These are phyloP conservation scores for Allantophomopsis cytisporea DNA, from an alignment of 2,329 filamentous ascomycete genomes.

Conservation along the genomic window DNA sequence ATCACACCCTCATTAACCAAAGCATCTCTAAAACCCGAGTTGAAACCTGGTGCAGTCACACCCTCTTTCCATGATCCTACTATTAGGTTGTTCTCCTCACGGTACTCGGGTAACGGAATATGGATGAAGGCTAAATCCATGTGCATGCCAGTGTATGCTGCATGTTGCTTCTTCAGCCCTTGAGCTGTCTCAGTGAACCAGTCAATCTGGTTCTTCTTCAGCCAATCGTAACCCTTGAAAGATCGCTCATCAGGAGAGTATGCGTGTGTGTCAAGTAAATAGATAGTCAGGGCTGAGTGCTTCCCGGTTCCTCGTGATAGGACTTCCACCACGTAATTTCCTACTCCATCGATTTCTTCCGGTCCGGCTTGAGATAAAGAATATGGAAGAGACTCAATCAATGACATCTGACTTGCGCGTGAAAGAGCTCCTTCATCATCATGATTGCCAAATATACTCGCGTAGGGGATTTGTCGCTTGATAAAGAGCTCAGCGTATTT, in stretches of 20 bases:
- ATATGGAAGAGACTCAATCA: slow-evolving; percentile 78
- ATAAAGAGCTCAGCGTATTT: slow-evolving; percentile 81
- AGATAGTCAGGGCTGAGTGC: slow-evolving; percentile 88
- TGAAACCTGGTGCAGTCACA: slow-evolving; percentile 78
- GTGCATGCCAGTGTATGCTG: slow-evolving; percentile 79
- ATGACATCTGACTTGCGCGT: slow-evolving; percentile 66
- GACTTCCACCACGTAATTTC: slow-evolving; percentile 90
- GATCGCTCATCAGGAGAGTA: slow-evolving; percentile 83
- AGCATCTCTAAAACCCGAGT: slow-evolving; percentile 85
- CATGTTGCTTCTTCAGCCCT: slow-evolving; percentile 61
- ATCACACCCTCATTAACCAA: slow-evolving; percentile 75
- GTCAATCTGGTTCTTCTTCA: slow-evolving; percentile 84
- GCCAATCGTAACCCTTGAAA: slow-evolving; percentile 92
- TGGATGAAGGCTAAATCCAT: slow-evolving; percentile 97
- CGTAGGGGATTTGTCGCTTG: slow-evolving; percentile 80
- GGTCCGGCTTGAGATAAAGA: slow-evolving; percentile 80
- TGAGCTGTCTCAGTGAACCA: slow-evolving; percentile 81
- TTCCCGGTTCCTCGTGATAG: slow-evolving; percentile 65
- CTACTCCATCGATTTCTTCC: slow-evolving; percentile 73
- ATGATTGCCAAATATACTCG: slow-evolving; percentile 93
- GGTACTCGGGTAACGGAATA: slow-evolving; percentile 87
- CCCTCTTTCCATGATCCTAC: slow-evolving; percentile 69
- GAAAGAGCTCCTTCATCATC: slow-evolving; percentile 75
- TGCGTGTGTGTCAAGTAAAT: slow-evolving; percentile 83
- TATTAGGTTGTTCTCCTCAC: slow-evolving; percentile 39